A percentile compares a stretch with the other conserved stretches of the same genome.
phyloP scores from a whole-genome alignment of 192 early-diverging fungal species.

The Geranomyces variabilis region DNA sequence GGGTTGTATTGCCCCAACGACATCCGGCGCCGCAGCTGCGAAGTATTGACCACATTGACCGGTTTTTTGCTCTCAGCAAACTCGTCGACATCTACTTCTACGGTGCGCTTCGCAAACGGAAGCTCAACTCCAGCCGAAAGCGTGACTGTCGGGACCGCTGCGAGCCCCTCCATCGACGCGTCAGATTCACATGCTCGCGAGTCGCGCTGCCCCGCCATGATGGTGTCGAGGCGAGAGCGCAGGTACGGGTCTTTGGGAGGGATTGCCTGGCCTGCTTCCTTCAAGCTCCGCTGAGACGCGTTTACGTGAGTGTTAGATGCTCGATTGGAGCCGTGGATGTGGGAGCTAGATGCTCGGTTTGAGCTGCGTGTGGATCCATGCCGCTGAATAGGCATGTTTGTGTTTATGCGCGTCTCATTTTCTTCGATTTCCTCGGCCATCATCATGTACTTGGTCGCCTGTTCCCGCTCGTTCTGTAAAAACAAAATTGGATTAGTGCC shows the following conservation, averaged over 20 bases:
- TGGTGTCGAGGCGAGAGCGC: neutral
- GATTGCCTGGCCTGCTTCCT: too few relatives aligned
- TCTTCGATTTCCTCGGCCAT: slow-evolving; percentile 38
- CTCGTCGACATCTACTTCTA: neutral
- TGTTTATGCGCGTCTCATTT: slow-evolving; percentile 13
- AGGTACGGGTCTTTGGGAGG: too few relatives aligned
- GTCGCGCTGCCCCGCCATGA: neutral
- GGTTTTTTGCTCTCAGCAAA: neutral
- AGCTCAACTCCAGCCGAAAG: too few relatives aligned
- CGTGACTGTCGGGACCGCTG: too few relatives aligned
- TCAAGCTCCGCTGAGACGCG: too few relatives aligned
- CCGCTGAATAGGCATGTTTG: neutral
- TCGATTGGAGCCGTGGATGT: neutral
- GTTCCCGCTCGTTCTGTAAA: slow-evolving; percentile 34
- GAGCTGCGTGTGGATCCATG: slow-evolving; percentile 11
- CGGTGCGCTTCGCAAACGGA: neutral
- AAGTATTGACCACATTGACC: neutral
- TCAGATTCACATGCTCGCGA: too few relatives aligned
- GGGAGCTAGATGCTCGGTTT: neutral
- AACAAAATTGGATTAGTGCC: neutral
- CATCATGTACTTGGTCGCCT: slow-evolving; percentile 15
- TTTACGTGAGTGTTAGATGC: neutral
- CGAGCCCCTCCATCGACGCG: too few relatives aligned
- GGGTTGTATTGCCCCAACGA: neutral
- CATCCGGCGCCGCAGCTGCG: slow-evolving; percentile 11